Conservation (phyloP, 2,329 filamentous ascomycete genomes). For the Stagonosporopsis tanaceti region DNA sequence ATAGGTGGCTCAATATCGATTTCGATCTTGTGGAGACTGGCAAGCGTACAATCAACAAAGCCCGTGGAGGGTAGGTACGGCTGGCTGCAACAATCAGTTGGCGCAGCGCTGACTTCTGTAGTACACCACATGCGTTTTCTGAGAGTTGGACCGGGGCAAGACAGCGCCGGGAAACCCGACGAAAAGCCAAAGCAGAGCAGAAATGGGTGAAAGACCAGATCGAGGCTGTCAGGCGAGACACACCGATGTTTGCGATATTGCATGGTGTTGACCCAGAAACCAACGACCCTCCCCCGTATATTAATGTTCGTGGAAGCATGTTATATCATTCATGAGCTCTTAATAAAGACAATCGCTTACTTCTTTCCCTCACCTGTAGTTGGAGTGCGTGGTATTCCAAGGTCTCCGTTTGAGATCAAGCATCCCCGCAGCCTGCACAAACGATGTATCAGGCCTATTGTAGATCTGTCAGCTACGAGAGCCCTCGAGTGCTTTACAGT, state of each 20-base stretch:
- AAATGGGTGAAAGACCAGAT: constrained; percentile 21
- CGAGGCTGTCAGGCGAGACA: constrained; percentile 16
- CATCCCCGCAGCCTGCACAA: too few relatives aligned
- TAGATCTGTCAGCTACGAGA: too few relatives aligned
- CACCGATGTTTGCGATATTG: constrained; percentile 21
- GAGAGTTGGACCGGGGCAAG: constrained; percentile 1
- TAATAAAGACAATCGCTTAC: neutral
- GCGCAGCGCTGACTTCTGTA: neutral
- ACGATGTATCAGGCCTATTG: too few relatives aligned
- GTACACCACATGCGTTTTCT: neutral
- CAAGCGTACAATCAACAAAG: constrained; percentile 26
- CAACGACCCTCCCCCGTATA: constrained; percentile 18
- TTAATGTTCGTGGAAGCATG: constrained; percentile 21
- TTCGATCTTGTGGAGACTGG: constrained; percentile 31
- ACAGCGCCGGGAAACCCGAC: constrained; percentile 6
- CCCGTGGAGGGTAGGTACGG: constrained; percentile 6
- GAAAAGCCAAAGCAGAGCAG: constrained; percentile 15
- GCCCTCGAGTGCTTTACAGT: too few relatives aligned
- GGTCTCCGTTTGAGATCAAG: neutral
- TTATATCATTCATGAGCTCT: constrained; percentile 4
- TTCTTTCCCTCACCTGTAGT: neutral
- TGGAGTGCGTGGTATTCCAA: neutral
- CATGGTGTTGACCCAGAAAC: constrained; percentile 19
- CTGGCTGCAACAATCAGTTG: neutral
- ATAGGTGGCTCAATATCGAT: constrained; percentile 30